These are phyloP conservation scores for Phytopythium oedochilum DNA, from an alignment of 352 stramenopile genomes.

Conservation along the genomic window DNA sequence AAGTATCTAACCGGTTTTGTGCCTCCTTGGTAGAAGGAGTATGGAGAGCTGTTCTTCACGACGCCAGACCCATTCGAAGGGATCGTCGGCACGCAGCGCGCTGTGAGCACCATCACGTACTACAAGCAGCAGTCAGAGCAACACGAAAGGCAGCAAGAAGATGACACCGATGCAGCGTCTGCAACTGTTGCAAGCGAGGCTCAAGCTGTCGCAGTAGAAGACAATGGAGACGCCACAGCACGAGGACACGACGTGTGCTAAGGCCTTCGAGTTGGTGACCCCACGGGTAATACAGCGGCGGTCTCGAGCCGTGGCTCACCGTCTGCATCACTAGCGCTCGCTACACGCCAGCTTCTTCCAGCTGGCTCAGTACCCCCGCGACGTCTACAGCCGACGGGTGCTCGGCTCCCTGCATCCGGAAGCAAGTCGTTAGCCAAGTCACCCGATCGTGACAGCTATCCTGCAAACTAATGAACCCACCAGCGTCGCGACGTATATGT, in stretches of 20 bases:
- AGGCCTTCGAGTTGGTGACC: too few species aligned
- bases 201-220: too few species aligned
- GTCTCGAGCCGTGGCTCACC: too few species aligned
- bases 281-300: too few species aligned
- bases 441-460: not conserved
- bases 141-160: constrained; percentile 15
- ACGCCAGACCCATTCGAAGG: constrained; percentile 62
- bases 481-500: constrained; percentile 52
- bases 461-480: constrained; percentile 13
- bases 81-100: constrained; percentile 44
- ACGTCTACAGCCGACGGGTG: constrained; percentile 59
- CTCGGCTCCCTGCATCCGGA: constrained; percentile 27
- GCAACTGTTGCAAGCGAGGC: too few species aligned
- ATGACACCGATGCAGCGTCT: not conserved
- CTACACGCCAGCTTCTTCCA: constrained; percentile 42
- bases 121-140: constrained; percentile 17
- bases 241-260: too few species aligned
- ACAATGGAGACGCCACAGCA: too few species aligned
- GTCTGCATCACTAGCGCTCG: too few species aligned
- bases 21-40: constrained; percentile 27
- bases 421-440: not conserved
- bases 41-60: constrained; percentile 59
- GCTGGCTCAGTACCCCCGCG: constrained; percentile 41
- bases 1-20: too few species aligned
- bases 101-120: constrained; percentile 66